Base-by-base conservation (phyloP, 495 filamentous ascomycete genomes). In the Mytilinidion resinicola region DNA sequence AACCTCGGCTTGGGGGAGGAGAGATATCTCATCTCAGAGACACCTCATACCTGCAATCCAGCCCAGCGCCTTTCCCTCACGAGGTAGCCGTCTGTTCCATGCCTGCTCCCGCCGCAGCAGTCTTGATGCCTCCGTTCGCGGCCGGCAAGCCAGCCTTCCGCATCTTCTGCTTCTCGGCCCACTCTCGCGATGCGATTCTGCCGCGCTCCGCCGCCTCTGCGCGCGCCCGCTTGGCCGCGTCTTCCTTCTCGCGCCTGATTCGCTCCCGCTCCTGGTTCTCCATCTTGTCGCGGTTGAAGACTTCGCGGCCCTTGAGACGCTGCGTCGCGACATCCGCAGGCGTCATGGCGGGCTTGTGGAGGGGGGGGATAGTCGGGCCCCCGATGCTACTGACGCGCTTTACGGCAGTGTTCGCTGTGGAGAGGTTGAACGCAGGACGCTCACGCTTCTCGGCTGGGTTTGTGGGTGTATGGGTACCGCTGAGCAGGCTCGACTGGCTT, bases 151-250 rank as follows among this genome's bases (percentile, higher is more conserved):
- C 38, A 47, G n/a, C 58, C 46, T 19, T 44, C 69, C 69, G 70
- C 71, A 69, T 78, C 68, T 71, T 74, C 74, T 87, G 80, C 74
- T 78, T 85, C 71, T 86, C 83, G 4, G 85, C 85, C 86, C 86
- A 89, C 71, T 85, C 82, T 36, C 85, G 71, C 55, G 82, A 83
- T 50, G 80, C 74, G 65, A 77, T 70, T 53, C 85, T 73, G 12
- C 83, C 82, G 56, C 84, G 68, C 71, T 89, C 86, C 0, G 86
- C 84, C 9, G 86, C 86, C 63, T 67, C 65, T 2, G 65, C 66
- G 38, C 66, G 61, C 55, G 66, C 66, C 33, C 47, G 44, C 56
- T 60, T 61, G 14, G 66, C 66, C 20, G 61, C 66, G 6, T 69
- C 66, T 38, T 69, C 66, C 37, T 69, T 69, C 49, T 63, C 64